Evolutionary conservation across 169 alveolate species (phyloP).

Genomic region (Eimeria sp.): DNA sequence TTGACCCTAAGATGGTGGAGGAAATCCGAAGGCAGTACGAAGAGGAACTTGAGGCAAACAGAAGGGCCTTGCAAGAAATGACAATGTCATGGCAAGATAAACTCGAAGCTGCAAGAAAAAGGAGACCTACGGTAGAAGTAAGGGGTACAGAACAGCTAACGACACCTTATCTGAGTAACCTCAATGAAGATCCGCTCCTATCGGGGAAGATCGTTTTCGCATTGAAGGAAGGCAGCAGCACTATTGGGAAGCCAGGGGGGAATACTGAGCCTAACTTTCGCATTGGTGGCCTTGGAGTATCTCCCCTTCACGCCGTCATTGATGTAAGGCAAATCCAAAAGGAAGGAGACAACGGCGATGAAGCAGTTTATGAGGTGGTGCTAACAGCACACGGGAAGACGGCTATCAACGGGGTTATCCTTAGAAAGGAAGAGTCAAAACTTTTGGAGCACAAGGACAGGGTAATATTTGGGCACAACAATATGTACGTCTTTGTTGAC

Average conservation of each 20-base stretch:
- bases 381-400: constrained; percentile 77
- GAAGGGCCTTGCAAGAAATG: constrained; percentile 85
- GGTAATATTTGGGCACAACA: constrained; percentile 76
- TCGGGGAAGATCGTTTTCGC: constrained; percentile 87
- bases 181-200: constrained; percentile 95
- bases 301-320: constrained; percentile 45
- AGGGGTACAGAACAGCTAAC: constrained; percentile 83
- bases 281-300: constrained; percentile 79
- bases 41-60: constrained; percentile 84
- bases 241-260: constrained; percentile 90
- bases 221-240: constrained; percentile 86
- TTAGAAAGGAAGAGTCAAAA: constrained; percentile 16
- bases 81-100: constrained; percentile 83
- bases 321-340: not conserved
- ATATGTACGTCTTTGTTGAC: constrained; percentile 76
- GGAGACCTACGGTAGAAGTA: constrained; percentile 84
- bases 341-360: constrained; percentile 4
- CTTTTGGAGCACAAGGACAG: constrained; percentile 60
- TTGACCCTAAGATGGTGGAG: constrained; percentile 79
- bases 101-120: constrained; percentile 64
- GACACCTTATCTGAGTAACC: constrained; percentile 88
- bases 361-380: constrained; percentile 24
- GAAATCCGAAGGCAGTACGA: constrained; percentile 78
- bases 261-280: constrained; percentile 59
- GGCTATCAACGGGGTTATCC: constrained; percentile 56